Evolutionary conservation across 2,329 filamentous ascomycete genomes (phyloP).

Genomic region (Huntiella bhutanensis): DNA sequence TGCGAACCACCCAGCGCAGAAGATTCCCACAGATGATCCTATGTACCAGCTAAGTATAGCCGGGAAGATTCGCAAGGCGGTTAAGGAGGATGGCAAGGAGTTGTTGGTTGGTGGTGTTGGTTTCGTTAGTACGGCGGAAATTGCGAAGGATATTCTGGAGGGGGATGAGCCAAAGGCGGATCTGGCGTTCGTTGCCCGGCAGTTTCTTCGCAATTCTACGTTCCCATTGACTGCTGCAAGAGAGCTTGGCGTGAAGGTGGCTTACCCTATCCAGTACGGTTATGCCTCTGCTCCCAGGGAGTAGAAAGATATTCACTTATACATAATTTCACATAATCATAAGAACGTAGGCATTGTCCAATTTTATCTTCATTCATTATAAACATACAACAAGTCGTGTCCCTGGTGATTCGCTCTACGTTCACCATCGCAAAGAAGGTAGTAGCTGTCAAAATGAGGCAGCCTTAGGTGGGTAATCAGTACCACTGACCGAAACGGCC

Average conservation of each 20-base stretch:
- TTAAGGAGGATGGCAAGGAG: conserved; percentile 28
- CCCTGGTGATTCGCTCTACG: neutral
- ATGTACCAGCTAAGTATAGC: conserved; percentile 61
- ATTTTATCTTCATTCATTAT: no score
- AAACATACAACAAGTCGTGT: no score
- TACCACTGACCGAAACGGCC: conserved; percentile 38
- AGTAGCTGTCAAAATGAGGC: conserved; percentile 9
- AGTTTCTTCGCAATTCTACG: conserved; percentile 67
- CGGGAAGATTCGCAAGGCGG: conserved; percentile 46
- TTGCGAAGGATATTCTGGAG: conserved; percentile 42
- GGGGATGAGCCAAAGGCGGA: conserved; percentile 35
- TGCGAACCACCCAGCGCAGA: conserved; percentile 45
- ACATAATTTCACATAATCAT: no score
- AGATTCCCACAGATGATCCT: conserved; percentile 40
- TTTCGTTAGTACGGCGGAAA: conserved; percentile 46
- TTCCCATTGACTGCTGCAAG: conserved; percentile 57
- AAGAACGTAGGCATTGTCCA: no score
- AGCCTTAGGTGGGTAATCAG: conserved; percentile 44
- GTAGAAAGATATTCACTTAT: no score
- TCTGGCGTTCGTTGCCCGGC: conserved; percentile 54
- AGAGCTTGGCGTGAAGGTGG: conserved; percentile 49
- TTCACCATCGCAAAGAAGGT: neutral
- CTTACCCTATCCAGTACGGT: conserved; percentile 50
- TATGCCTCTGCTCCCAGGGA: no score
- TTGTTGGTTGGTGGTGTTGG: conserved; percentile 60